These are phyloP conservation scores for Stereocaulon alpinum DNA, from an alignment of 495 filamentous ascomycete species.

Conservation along the genomic window DNA sequence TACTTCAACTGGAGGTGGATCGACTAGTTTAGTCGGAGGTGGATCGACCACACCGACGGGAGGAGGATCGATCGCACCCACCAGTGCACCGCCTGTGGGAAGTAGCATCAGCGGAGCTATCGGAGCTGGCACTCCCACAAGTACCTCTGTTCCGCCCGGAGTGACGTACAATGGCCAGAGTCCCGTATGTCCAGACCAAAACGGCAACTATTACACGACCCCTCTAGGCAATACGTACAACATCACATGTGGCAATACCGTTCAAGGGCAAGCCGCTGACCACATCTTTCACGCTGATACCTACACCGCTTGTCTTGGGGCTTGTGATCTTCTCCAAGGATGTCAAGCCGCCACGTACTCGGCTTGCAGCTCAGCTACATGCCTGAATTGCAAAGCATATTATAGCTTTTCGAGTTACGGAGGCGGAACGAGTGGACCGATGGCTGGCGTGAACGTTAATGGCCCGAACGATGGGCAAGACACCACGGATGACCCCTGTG, in stretches of 20 bases:
- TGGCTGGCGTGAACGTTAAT: background rate
- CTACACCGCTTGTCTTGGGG: conserved; percentile 9
- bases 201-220: conserved; percentile 9
- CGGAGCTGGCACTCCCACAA: background rate
- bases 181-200: background rate
- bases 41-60: background rate
- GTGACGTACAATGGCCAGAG: background rate
- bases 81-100: background rate
- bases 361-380: background rate
- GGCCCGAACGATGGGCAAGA: background rate
- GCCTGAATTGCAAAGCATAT: conserved; percentile 15
- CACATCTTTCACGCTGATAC: conserved; percentile 11
- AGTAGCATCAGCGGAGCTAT: background rate
- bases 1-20: background rate
- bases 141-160: background rate
- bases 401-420: background rate
- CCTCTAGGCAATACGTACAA: conserved; percentile 3
- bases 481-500: conserved; percentile 7
- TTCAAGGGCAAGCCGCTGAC: background rate
- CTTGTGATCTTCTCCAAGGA: conserved; percentile 9
- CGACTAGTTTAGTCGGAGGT: no score
- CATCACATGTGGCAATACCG: conserved; percentile 11
- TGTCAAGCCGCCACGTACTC: conserved; percentile 7
- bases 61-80: background rate
- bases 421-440: background rate